Percentiles rank a stretch among this genome's conserved stretches.
Conservation (phyloP, 2,329 filamentous ascomycete genomes). For the Blastomyces silverae region DNA sequence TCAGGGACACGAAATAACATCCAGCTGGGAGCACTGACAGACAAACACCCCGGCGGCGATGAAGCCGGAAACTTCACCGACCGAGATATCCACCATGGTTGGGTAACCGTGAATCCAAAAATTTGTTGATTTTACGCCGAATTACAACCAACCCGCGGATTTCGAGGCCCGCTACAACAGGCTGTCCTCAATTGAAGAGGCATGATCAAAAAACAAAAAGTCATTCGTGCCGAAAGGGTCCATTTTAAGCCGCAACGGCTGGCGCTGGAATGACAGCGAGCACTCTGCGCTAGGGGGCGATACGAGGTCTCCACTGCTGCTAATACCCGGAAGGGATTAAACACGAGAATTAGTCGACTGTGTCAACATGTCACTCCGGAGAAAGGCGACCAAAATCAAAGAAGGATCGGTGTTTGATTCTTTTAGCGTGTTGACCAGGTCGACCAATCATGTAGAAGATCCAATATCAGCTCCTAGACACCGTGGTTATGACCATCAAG, state of each 20-base stretch:
- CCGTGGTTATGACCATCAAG: too few relatives aligned
- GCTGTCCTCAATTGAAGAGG: background rate
- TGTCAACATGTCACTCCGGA: background rate
- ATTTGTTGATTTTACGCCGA: background rate
- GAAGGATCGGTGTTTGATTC: background rate
- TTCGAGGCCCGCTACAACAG: background rate
- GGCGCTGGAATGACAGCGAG: background rate
- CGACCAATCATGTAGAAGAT: background rate
- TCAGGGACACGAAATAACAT: background rate
- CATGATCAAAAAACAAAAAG: background rate
- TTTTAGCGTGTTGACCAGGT: background rate
- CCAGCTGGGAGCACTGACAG: conserved; percentile 18
- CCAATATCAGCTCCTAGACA: too few relatives aligned
- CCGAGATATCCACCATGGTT: conserved; percentile 23
- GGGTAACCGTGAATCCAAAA: background rate
- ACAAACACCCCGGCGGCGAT: conserved; percentile 35
- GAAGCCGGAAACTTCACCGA: conserved; percentile 37
- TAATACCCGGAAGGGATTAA: background rate
- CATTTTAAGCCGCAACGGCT: background rate
- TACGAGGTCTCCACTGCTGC: conserved; percentile 2
- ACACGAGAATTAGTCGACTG: background rate
- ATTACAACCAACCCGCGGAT: background rate
- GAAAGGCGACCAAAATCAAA: background rate
- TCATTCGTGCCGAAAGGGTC: background rate
- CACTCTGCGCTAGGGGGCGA: background rate